Conservation (phyloP, 2,329 filamentous ascomycete genomes). For the Biscogniauxia marginata region DNA sequence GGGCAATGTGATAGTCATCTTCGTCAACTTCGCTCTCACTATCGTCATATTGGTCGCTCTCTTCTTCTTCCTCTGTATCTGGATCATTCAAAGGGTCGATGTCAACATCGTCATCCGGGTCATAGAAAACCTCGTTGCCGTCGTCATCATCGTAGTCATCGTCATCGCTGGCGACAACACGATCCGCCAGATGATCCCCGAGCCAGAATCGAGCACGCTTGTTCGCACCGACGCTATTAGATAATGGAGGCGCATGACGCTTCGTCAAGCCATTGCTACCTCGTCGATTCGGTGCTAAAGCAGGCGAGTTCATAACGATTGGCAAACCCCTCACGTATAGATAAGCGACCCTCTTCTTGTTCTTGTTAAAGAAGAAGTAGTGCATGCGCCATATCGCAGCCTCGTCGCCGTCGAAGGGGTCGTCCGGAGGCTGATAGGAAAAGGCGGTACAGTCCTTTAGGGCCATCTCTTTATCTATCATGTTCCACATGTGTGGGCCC, state of each 20-base stretch:
- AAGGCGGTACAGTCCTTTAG: slow-evolving; percentile 87
- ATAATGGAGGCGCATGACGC: slow-evolving; percentile 29
- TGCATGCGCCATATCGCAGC: slow-evolving; percentile 93
- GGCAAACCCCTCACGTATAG: slow-evolving; percentile 88
- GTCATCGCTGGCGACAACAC: slow-evolving; percentile 44
- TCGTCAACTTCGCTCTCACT: slow-evolving; percentile 40
- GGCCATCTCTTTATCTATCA: slow-evolving; percentile 93
- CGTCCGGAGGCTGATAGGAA: slow-evolving; percentile 83
- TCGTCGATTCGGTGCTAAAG: slow-evolving; percentile 28
- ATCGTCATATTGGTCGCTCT: slow-evolving; percentile 44
- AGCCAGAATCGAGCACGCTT: slow-evolving; percentile 91
- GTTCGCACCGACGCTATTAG: slow-evolving; percentile 51
- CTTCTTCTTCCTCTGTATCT: slow-evolving; percentile 46
- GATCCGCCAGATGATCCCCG: slow-evolving; percentile 60
- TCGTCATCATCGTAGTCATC: slow-evolving; percentile 49
- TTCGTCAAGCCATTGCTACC: slow-evolving; percentile 30
- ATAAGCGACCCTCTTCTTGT: slow-evolving; percentile 89
- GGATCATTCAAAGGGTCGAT: slow-evolving; percentile 53
- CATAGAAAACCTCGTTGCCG: slow-evolving; percentile 49
- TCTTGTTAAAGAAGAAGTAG: slow-evolving; percentile 97
- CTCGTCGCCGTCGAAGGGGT: slow-evolving; percentile 89
- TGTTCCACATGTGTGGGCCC: slow-evolving; percentile 87
- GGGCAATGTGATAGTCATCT: slow-evolving; percentile 41
- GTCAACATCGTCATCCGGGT: slow-evolving; percentile 58
- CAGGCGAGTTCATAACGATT: slow-evolving; percentile 52